Base-by-base conservation (phyloP, 331 rosid genomes). In the Dryas integrifolia region DNA sequence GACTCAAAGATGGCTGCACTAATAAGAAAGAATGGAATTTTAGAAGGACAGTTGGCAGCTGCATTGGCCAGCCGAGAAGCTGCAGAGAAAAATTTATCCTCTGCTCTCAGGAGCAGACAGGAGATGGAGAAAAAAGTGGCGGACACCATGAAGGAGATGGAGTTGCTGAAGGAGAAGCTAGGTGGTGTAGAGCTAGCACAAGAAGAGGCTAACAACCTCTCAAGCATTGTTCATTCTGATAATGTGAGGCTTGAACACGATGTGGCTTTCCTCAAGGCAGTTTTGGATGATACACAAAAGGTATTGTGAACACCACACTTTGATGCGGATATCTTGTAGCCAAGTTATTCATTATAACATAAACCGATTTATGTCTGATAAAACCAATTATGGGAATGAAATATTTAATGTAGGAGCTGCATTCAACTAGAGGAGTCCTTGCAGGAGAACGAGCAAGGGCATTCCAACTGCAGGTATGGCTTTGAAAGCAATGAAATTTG, bases 231-330 rank as follows among this genome's bases (percentile, higher is more conserved):
- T 72, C 97, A 92, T 62, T 89, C 98, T 24, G 98, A 93, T 83
- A 93, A 93, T 12, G 96, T 93, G n/a, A 80, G 98, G 77, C 97
- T 93, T 5, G 98, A 93, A 81, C 98, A 89, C 52, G 97, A 93
- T 55, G 96, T 93, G 81, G 98, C 98, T 70, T 93, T 93, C 79
- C 98, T 93, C 85, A 93, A 93, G 86, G 98, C 98, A 46, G 98
- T 93, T 59, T 83, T 88, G 70, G 98, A 93, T 64, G 98, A 93
- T 74, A 93, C 98, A 0, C 98, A 90, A 71, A 90, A 93, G 98
- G 98, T 93, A 79, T 53, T 64, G 10, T 44, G 39, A 38, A 11
- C 59, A 12, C 15, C 35, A 14, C 47, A 48, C 43, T 26, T 67
- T 24, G 61, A 16, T 43, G 53, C 4, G 13, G 48, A 21, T 14